A percentile compares a stretch with the other conserved stretches of the same genome.
phyloP scores from a whole-genome alignment of 352 stramenopile genomes.

The Phytophthora uliginosa region DNA sequence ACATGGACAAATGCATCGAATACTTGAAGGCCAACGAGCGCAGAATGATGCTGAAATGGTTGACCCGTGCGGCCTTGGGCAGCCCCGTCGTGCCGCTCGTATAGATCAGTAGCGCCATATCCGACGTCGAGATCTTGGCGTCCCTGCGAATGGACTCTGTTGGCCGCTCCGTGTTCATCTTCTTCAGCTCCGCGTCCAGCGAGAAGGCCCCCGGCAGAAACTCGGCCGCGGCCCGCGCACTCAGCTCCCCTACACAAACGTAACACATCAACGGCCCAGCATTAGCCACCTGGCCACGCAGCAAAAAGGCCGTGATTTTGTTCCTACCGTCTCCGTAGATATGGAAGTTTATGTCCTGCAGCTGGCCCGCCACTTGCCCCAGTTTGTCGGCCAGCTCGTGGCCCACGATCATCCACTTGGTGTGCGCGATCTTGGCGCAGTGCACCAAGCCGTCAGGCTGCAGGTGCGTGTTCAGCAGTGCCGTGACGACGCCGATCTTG shows the following conservation, averaged over 20 bases:
- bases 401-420: conserved; percentile 77
- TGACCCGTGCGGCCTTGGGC: conserved; percentile 83
- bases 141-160: conserved; percentile 33
- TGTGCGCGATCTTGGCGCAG: conserved; percentile 72
- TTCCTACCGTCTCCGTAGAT: conserved; percentile 63
- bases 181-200: conserved; percentile 50
- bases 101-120: conserved; percentile 87
- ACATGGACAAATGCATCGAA: conserved; percentile 56
- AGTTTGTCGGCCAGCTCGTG: conserved; percentile 68
- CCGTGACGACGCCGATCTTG: conserved; percentile 88
- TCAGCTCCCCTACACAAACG: conserved; percentile 30
- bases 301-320: neutral
- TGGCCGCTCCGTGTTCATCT: conserved; percentile 38
- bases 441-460: conserved; percentile 77
- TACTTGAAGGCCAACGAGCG: conserved; percentile 65
- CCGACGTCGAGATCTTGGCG: conserved; percentile 54
- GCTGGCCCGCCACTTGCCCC: conserved; percentile 31
- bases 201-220: conserved; percentile 54
- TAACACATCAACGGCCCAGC: conserved; percentile 1
- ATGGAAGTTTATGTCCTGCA: conserved; percentile 57
- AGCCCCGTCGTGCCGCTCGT: conserved; percentile 88
- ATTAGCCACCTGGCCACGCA: conserved; percentile 4
- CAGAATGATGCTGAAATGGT: conserved; percentile 78
- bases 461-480: conserved; percentile 88
- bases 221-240: conserved; percentile 3